phyloP scores from a whole-genome alignment of 306 rosid genomes.

The Acacia crassicarpa region DNA sequence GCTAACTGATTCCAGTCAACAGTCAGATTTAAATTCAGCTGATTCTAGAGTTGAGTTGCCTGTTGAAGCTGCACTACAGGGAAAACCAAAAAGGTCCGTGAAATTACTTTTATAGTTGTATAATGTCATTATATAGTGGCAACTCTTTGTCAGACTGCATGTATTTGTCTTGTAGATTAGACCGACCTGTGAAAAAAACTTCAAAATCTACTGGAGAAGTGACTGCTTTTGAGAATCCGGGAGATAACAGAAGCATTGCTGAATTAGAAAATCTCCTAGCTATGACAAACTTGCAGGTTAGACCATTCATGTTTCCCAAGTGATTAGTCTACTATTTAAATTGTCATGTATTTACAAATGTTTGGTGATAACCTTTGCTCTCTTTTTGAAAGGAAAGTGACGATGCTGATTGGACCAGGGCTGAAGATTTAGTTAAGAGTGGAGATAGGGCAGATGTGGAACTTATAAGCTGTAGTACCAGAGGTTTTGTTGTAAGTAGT shows the following conservation, averaged over 20 bases:
- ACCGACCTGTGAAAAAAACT: conserved; percentile 43
- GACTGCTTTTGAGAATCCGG: conserved; percentile 21
- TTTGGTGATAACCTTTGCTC: conserved; percentile 15
- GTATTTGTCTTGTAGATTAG: conserved; percentile 58
- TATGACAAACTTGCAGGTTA: conserved; percentile 55
- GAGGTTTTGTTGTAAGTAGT: conserved; percentile 89
- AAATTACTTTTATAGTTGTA: conserved; percentile 25
- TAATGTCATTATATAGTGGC: conserved; percentile 31
- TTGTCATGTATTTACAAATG: conserved; percentile 10
- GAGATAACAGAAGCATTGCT: conserved; percentile 26
- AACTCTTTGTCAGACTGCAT: conserved; percentile 31
- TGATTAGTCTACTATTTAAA: conserved; percentile 21
- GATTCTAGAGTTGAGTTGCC: conserved; percentile 44
- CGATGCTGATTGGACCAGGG: conserved; percentile 77
- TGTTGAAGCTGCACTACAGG: conserved; percentile 55
- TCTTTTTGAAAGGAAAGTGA: conserved; percentile 51
- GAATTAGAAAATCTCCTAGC: conserved; percentile 41
- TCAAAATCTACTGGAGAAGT: conserved; percentile 39
- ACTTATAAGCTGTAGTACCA: conserved; percentile 70
- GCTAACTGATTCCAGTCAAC: conserved; percentile 37
- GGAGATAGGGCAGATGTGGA: conserved; percentile 77
- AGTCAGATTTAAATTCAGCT: conserved; percentile 37
- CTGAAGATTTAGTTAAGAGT: conserved; percentile 54
- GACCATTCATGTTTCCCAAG: conserved; percentile 29
- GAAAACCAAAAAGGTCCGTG: conserved; percentile 71